Percentiles rank a stretch among this genome's conserved stretches.
These are phyloP conservation scores for Aureobasidium subglaciale DNA, from an alignment of 2,329 filamentous ascomycete genomes.

Conservation along the genomic window DNA sequence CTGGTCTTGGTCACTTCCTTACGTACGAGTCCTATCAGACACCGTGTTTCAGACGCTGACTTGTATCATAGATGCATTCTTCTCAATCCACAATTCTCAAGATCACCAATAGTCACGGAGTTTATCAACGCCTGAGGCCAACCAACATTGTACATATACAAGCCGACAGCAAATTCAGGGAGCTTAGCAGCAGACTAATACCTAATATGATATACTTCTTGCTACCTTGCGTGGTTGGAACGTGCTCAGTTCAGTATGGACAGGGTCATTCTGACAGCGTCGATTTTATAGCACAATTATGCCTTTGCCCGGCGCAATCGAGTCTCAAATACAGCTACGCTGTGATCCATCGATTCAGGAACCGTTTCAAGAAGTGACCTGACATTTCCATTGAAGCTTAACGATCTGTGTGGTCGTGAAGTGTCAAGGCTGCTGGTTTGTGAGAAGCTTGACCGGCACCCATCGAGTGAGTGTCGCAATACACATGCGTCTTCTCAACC, in stretches of 20 bases:
- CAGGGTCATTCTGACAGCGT: background rate
- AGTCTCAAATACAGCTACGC: too few relatives aligned
- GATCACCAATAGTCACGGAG: slow-evolving; percentile 83
- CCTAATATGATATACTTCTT: background rate
- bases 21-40: slow-evolving; percentile 55
- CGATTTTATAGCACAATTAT: too few relatives aligned
- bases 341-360: too few relatives aligned
- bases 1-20: slow-evolving; percentile 83
- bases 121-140: slow-evolving; percentile 50
- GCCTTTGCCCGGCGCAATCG: too few relatives aligned
- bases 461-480: too few relatives aligned
- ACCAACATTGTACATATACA: background rate
- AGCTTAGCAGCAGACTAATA: background rate
- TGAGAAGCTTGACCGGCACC: too few relatives aligned
- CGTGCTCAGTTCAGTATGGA: background rate
- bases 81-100: slow-evolving; percentile 87
- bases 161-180: background rate
- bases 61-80: slow-evolving; percentile 65
- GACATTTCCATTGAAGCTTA: too few relatives aligned
- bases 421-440: too few relatives aligned
- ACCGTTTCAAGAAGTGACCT: too few relatives aligned
- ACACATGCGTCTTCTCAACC: too few relatives aligned
- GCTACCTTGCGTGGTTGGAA: background rate
- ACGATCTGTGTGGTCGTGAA: too few relatives aligned
- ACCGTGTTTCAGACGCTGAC: background rate